phyloP scores from a whole-genome alignment of 495 filamentous ascomycete genomes.

The Penicillium parvum region DNA sequence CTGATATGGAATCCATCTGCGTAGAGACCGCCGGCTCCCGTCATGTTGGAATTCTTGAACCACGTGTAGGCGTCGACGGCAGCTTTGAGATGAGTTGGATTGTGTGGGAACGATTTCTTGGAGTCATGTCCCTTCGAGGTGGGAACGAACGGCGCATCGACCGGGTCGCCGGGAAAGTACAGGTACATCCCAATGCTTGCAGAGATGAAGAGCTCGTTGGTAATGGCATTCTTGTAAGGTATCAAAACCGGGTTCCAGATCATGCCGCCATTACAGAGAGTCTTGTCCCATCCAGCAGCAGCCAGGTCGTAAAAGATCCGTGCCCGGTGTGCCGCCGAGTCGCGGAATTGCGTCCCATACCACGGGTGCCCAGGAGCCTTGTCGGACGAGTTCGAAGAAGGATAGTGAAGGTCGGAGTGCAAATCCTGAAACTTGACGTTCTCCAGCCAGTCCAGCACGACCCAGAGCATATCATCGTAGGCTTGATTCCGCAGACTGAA shows the following conservation, averaged over 20 bases:
- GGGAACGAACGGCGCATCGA: conserved; percentile 60
- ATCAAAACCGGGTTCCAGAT: conserved; percentile 77
- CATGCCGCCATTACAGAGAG: conserved; percentile 86
- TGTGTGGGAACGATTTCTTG: conserved; percentile 42
- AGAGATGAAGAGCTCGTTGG: conserved; percentile 85
- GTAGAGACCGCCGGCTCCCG: conserved; percentile 70
- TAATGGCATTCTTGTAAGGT: conserved; percentile 97
- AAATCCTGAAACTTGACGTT: conserved; percentile 67
- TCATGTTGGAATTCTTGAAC: conserved; percentile 78
- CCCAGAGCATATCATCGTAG: conserved; percentile 97
- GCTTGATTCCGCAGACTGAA: conserved; percentile 74
- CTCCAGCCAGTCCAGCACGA: conserved; percentile 89
- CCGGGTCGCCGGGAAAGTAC: conserved; percentile 76
- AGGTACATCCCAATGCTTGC: conserved; percentile 88
- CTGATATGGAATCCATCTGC: conserved; percentile 89
- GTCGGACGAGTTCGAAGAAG: conserved; percentile 12
- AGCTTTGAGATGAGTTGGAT: conserved; percentile 61
- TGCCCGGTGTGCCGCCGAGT: conserved; percentile 78
- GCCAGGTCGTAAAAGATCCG: conserved; percentile 88
- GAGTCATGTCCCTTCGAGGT: conserved; percentile 9
- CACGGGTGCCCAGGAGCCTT: conserved; percentile 37
- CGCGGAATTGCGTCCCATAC: conserved; percentile 73
- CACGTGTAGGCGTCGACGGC: conserved; percentile 78
- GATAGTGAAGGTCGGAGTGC: conserved; percentile 61
- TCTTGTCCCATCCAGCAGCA: conserved; percentile 72